These are phyloP conservation scores for Nymphaea thermarum DNA, from an alignment of 164 flowering plant species.

Conservation along the genomic window DNA sequence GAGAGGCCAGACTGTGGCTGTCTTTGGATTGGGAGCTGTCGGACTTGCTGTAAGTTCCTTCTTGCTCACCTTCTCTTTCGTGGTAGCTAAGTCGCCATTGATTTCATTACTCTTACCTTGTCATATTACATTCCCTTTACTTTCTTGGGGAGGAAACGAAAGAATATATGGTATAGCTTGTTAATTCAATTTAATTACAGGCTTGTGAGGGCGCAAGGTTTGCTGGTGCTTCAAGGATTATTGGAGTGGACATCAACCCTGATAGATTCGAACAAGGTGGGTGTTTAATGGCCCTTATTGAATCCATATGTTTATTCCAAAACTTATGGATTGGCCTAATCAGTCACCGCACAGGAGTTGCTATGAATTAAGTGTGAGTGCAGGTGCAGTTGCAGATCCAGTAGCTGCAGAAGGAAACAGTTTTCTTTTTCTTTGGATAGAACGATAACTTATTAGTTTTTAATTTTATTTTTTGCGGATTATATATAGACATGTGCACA, in stretches of 20 bases:
- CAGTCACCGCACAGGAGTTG: neutral
- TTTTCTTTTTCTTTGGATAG: too few species aligned
- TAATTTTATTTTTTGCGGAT: too few species aligned
- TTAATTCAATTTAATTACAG: conserved; percentile 13
- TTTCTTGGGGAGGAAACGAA: neutral
- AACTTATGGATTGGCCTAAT: neutral
- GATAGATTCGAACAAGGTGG: conserved; percentile 44
- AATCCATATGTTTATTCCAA: neutral
- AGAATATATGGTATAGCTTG: neutral
- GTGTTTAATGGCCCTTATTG: neutral
- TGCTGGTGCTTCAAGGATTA: conserved; percentile 21
- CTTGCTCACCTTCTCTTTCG: neutral
- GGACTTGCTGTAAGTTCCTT: conserved; percentile 59
- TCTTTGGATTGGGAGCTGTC: conserved; percentile 78
- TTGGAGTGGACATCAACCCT: conserved; percentile 67
- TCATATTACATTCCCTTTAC: neutral
- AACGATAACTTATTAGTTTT: too few species aligned
- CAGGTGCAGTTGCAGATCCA: too few species aligned
- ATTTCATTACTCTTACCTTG: neutral
- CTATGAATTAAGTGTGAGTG: neutral
- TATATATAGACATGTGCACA: too few species aligned
- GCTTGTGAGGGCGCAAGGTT: conserved; percentile 70
- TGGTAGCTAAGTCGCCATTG: too few species aligned
- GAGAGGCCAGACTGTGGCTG: conserved; percentile 48
- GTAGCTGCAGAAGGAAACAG: too few species aligned